phyloP scores from a whole-genome alignment of 176 grass and related monocot species.

The Eragrostis nindensis region DNA sequence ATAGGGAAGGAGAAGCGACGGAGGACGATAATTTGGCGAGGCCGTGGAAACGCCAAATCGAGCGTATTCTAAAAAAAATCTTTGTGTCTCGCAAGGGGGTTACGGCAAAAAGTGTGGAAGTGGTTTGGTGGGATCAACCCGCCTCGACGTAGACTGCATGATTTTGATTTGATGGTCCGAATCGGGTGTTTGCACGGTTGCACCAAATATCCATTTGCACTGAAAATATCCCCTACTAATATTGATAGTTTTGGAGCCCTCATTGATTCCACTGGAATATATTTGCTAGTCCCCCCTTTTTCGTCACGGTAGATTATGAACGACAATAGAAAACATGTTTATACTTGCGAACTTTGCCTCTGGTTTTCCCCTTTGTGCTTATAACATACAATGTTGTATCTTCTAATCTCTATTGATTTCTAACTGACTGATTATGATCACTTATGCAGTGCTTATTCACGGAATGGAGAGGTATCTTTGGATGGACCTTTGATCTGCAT shows the following conservation, averaged over 20 bases:
- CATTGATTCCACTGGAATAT: background rate
- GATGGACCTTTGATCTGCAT: slow-evolving; percentile 93
- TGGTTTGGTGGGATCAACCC: too few relatives aligned
- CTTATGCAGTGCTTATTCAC: slow-evolving; percentile 80
- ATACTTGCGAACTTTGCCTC: background rate
- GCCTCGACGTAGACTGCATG: too few relatives aligned
- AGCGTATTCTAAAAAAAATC: too few relatives aligned
- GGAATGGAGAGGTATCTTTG: slow-evolving; percentile 94
- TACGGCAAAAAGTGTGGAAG: too few relatives aligned
- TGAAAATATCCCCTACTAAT: too few relatives aligned
- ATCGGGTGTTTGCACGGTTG: too few relatives aligned
- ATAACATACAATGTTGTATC: slow-evolving; percentile 12
- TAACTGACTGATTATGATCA: slow-evolving; percentile 36
- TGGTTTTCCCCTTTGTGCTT: background rate
- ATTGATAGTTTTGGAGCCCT: background rate
- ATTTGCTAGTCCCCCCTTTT: background rate
- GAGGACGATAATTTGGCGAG: too few relatives aligned
- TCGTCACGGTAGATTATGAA: background rate
- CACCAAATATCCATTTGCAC: too few relatives aligned
- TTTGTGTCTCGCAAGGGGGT: too few relatives aligned
- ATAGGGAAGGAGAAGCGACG: too few relatives aligned
- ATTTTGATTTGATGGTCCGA: too few relatives aligned
- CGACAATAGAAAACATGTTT: background rate
- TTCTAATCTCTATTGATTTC: slow-evolving; percentile 27
- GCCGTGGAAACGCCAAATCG: too few relatives aligned